Base-by-base conservation (phyloP, 169 alveolate species). In the Amoebophrya sp. region DNA sequence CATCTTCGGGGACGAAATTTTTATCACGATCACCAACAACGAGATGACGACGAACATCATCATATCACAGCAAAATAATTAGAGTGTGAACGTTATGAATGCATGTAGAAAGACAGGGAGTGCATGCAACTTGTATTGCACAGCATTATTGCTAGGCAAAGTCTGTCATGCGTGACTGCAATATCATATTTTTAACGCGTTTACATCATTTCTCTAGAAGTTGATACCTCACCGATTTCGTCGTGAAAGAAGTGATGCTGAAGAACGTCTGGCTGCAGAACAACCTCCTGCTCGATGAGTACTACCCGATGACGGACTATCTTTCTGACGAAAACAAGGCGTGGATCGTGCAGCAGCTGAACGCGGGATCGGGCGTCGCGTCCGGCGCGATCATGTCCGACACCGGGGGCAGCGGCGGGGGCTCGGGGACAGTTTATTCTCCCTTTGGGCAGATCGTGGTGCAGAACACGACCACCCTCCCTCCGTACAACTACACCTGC, bases 231-330 rank as follows among this genome's bases (percentile, higher is more conserved):
- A 18, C 66, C 2, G 39, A 18, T 7, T n/a, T 66, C 29, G 29
- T 66, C 32, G 39, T 66, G 83, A 66, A 66, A 25, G 83, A 66
- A 25, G 83, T 66, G 35, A 66, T 66, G 83, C 1, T 25, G 35
- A 7, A 66, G 83, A 66, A 66, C 83, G 32, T 66, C 83, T 66
- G 83, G 83, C 83, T 66, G 83, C 83, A 25, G 39, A 66, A 66
- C 35, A 66, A 66, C 35, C 83, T 66, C 35, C 83, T 66, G 7
- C 35, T 66, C 38, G 83, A 66, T 25, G 83, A 66, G 29, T 66
- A 66, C 35, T 66, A 25, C 35, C 83, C 83, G 29, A 66, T 66
- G 83, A 66, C 83, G 35, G 83, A 66, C 35, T 66, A 25, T 2
- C 83, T 66, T 7, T 66, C 83, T 2, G 83, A 66, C 83, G 83